Base-by-base conservation (phyloP, 1,139 yeast species). In the Suhomyces choctaworum region DNA sequence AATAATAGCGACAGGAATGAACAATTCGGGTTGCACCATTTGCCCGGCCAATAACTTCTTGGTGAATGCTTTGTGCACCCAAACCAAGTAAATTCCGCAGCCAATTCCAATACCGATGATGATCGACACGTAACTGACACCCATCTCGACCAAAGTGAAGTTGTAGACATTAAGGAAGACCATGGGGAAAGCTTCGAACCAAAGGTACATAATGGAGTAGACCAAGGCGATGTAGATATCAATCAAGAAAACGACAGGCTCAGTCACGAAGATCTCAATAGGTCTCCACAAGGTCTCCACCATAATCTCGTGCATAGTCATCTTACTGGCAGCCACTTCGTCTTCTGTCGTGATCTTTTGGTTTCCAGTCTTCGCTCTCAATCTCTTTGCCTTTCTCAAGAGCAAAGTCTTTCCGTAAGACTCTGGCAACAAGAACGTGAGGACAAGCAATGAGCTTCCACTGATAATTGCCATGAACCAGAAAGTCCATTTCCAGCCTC, bases 141-240 rank as follows among this genome's bases (percentile, higher is more conserved):
- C 83, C 49, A 62, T 51, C 34, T 73, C 71, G 13, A 78, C 62
- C 25, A 64, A 46, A 11, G 76, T 70, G 53, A 80, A 79, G 31
- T 63, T 52, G 44, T 73, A 64, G 22, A 64, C 51, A 4, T 62
- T 73, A 7, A 46, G 37, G 43, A 72, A 78, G 1, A 76, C 78
- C 32, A 78, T 64, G 6, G 85, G 85, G 53, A 76, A 73, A 1
- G 79, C 80, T 53, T 80, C 85, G 46, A 80, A 76, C 67, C 75
- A 79, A 32, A 78, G 58, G 50, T 78, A 80, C 51, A 75, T 52
- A 23, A 76, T 56, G 22, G 80, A 70, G 54, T 79, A 80, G 12
- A 73, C 64, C 48, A 80, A 56, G 2, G 81, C 70, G 45, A 74
- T 59, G 52, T 80, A 78, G 14, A 73, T 21, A 47, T 78, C 60